These are phyloP conservation scores for Simplicillium sp. DNA, from an alignment of 2,329 filamentous ascomycete genomes.

Conservation along the genomic window DNA sequence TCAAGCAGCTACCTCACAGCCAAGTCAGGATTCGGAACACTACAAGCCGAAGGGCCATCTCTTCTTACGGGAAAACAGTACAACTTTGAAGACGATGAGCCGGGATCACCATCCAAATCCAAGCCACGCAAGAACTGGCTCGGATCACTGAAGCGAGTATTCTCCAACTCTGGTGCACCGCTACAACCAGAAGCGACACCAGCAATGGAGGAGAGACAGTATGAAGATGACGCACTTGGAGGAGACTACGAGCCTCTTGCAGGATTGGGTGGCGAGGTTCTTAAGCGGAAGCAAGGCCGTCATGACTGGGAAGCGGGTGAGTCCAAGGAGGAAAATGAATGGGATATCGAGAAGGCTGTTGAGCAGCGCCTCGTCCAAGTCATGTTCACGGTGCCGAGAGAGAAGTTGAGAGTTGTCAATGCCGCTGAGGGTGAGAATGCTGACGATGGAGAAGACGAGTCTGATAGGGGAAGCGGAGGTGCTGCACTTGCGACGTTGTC, in stretches of 20 bases:
- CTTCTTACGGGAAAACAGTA: constrained; percentile 27
- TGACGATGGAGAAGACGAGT: constrained; percentile 14
- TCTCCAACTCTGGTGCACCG: constrained; percentile 33
- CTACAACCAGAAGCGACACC: constrained; percentile 13
- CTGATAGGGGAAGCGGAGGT: constrained; percentile 1
- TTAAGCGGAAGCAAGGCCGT: constrained; percentile 45
- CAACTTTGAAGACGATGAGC: constrained; percentile 22
- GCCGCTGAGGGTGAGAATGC: constrained; percentile 39
- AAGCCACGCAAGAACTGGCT: constrained; percentile 55
- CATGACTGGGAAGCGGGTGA: constrained; percentile 39
- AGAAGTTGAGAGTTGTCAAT: constrained; percentile 84
- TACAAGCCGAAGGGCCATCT: constrained; percentile 43
- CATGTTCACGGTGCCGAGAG: constrained; percentile 90
- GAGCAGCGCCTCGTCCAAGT: constrained; percentile 66
- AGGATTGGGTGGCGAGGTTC: constrained; percentile 36
- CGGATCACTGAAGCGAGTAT: constrained; percentile 56
- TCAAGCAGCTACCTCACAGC: constrained; percentile 44
- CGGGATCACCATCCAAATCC: constrained; percentile 47
- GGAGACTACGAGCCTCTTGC: constrained; percentile 35
- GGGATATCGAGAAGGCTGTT: constrained; percentile 68
- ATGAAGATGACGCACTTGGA: constrained; percentile 22
- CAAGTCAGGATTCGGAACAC: constrained; percentile 37
- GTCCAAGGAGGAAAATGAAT: constrained; percentile 42
- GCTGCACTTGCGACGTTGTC: background rate
- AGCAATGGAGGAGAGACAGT: constrained; percentile 18